Conservation (phyloP, 495 filamentous ascomycete species). For the Bathelium albidoporum region DNA sequence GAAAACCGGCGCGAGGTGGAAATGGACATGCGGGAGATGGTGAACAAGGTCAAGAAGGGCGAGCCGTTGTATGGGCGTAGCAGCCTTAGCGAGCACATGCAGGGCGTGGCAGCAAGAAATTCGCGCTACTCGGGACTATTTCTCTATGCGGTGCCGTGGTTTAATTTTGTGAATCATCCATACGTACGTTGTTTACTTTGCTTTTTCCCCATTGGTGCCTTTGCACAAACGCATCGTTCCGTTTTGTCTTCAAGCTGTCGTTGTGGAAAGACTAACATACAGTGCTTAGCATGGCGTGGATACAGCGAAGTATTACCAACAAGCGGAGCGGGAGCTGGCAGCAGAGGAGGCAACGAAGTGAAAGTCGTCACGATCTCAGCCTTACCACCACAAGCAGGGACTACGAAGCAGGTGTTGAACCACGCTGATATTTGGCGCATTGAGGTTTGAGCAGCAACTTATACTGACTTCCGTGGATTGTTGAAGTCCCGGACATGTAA, state of each 20-base stretch:
- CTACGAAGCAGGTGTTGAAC: neutral
- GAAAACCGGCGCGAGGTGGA: constrained; percentile 88
- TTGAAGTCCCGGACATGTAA: neutral
- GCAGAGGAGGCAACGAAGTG: constrained; percentile 41
- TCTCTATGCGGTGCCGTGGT: constrained; percentile 78
- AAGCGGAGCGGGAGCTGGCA: constrained; percentile 90
- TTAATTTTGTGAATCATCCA: constrained; percentile 95
- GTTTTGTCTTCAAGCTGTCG: no score
- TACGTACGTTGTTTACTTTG: constrained; percentile 40
- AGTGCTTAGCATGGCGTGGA: constrained; percentile 74
- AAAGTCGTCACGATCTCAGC: neutral
- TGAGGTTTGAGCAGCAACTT: neutral
- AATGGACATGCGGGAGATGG: constrained; percentile 98
- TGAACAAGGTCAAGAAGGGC: constrained; percentile 80
- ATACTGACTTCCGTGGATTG: neutral
- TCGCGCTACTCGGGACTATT: constrained; percentile 81
- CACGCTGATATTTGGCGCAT: neutral
- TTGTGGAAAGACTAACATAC: constrained; percentile 7
- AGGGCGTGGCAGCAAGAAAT: constrained; percentile 86
- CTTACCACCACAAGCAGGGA: no score
- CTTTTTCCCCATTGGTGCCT: neutral
- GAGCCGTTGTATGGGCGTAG: constrained; percentile 84
- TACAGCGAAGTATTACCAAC: constrained; percentile 94
- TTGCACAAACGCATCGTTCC: no score
- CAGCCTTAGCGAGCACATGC: constrained; percentile 68